Evolutionary conservation across 1,284 basidiomycete genomes (phyloP).

Genomic region (Puccinia horiana): DNA sequence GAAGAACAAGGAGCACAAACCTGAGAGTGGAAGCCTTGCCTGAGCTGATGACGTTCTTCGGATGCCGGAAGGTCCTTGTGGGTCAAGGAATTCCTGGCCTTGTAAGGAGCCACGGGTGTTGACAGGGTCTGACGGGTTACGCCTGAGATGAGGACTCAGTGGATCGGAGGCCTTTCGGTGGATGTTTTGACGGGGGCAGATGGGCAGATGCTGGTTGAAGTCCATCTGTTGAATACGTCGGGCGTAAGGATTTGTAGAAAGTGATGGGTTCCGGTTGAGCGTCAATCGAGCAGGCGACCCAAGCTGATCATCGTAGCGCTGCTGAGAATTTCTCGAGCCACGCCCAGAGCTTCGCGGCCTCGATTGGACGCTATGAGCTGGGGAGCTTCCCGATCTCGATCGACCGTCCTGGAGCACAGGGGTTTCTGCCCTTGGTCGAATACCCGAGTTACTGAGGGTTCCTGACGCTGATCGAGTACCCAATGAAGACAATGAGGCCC

Average conservation of each 20-base stretch:
- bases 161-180: background rate
- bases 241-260: constrained; percentile 29
- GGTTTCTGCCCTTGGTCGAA: no score
- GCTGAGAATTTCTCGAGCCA: background rate
- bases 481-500: background rate
- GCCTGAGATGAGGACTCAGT: background rate
- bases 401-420: no score
- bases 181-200: background rate
- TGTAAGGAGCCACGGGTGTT: background rate
- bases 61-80: background rate
- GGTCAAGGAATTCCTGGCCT: background rate
- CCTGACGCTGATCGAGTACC: no score
- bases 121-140: background rate
- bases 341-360: background rate
- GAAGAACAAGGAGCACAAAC: background rate
- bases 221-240: background rate
- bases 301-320: background rate
- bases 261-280: constrained; percentile 13
- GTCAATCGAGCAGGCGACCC: background rate
- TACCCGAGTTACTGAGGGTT: no score
- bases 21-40: constrained; percentile 24
- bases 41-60: constrained; percentile 17
- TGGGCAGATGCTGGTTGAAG: background rate
- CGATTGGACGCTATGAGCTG: no score
- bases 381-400: no score